Conservation (phyloP, 2,329 filamentous ascomycete species). For the Fusarium albidum region DNA sequence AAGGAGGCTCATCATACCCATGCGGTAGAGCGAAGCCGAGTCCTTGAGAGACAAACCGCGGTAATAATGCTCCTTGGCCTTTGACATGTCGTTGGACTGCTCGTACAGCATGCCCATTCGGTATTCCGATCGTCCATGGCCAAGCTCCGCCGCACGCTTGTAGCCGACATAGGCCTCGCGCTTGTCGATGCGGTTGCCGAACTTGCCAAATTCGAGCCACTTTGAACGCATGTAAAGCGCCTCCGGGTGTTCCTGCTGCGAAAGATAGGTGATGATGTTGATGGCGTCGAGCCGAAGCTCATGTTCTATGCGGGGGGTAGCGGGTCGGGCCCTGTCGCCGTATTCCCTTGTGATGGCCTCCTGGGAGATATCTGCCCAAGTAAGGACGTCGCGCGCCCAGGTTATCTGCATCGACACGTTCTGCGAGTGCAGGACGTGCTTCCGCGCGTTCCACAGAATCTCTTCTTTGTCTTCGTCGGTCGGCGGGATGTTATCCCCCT, state of each 20-base stretch:
- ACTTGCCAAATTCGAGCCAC: constrained; percentile 98
- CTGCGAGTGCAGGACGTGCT: constrained; percentile 88
- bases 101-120: constrained; percentile 99
- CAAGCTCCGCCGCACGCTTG: constrained; percentile 82
- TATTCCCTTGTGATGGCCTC: constrained; percentile 76
- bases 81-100: constrained; percentile 89
- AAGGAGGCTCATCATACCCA: constrained; percentile 97
- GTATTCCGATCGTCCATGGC: constrained; percentile 90
- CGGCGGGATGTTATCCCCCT: constrained; percentile 87
- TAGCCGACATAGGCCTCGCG: constrained; percentile 93
- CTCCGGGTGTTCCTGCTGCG: constrained; percentile 90
- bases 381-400: constrained; percentile 93
- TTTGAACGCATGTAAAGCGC: constrained; percentile 94
- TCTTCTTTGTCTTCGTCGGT: constrained; percentile 95
- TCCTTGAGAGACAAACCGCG: constrained; percentile 81
- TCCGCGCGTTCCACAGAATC: constrained; percentile 83
- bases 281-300: constrained; percentile 87
- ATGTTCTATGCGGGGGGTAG: constrained; percentile 87
- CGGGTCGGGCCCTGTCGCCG: constrained; percentile 63
- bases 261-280: constrained; percentile 90
- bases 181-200: constrained; percentile 88
- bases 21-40: constrained; percentile 83
- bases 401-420: constrained; percentile 96
- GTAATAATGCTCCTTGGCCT: constrained; percentile 91
- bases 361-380: constrained; percentile 85